These are phyloP conservation scores for Hirschfeldia incana DNA, from an alignment of 345 rosid genomes.

Conservation along the genomic window DNA sequence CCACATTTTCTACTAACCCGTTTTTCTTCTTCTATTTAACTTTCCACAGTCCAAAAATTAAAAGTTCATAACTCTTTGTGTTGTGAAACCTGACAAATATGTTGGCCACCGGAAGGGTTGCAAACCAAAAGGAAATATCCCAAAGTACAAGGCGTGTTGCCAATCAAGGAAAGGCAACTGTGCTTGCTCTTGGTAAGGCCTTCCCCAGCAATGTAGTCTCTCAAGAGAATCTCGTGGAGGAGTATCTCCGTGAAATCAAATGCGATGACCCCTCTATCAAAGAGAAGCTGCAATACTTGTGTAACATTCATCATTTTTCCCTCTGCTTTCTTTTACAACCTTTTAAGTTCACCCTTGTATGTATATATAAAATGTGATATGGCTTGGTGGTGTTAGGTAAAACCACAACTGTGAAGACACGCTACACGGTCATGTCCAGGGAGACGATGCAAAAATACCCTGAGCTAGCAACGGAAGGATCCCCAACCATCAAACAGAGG, in stretches of 20 bases:
- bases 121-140: not conserved
- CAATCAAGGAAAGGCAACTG: conserved; percentile 74
- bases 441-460: conserved; percentile 82
- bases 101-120: conserved; percentile 2
- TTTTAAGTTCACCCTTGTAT: not conserved
- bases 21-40: not conserved
- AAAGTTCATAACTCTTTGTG: not conserved
- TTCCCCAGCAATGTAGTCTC: conserved; percentile 75
- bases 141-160: conserved; percentile 43
- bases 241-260: conserved; percentile 75
- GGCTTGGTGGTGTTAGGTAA: conserved; percentile 53
- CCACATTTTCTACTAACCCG: conserved; percentile 18
- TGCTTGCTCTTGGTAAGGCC: conserved; percentile 92
- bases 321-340: not conserved
- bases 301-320: conserved; percentile 43
- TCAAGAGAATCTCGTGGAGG: conserved; percentile 86
- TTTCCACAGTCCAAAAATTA: not conserved
- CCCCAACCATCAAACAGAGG: conserved; percentile 77
- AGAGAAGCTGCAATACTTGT: conserved; percentile 79
- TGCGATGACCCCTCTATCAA: conserved; percentile 66
- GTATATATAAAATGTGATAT: not conserved
- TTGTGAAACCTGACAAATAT: not conserved
- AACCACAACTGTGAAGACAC: conserved; percentile 86
- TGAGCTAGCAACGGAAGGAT: conserved; percentile 77
- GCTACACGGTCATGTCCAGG: conserved; percentile 92